A percentile compares a stretch with the other conserved stretches of the same genome.
Evolutionary conservation across 176 grass and related monocot genomes (phyloP).

Genomic region (Melocanna baccifera): DNA sequence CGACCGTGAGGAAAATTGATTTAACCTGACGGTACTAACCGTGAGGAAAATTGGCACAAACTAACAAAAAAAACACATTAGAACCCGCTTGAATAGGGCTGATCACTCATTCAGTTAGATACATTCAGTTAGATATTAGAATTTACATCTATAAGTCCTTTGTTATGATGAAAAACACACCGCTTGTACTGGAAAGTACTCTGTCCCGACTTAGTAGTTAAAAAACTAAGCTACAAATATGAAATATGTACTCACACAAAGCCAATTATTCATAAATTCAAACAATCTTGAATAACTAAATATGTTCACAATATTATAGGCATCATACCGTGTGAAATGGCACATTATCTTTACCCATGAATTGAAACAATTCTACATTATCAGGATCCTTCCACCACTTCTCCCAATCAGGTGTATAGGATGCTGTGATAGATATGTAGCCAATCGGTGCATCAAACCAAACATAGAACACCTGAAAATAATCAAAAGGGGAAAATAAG

Average conservation of each 20-base stretch:
- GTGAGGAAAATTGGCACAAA: too few species aligned
- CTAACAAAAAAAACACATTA: too few species aligned
- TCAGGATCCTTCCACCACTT: constrained; percentile 99
- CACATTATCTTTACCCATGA: constrained; percentile 99
- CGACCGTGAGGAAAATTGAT: too few species aligned
- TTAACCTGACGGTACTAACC: too few species aligned
- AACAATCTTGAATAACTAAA: constrained; percentile 5
- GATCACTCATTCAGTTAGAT: too few species aligned
- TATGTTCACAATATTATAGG: constrained; percentile 1
- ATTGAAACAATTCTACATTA: constrained; percentile 92
- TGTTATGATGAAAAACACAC: neutral
- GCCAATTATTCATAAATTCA: neutral
- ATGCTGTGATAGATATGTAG: constrained; percentile 95
- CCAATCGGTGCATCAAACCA: constrained; percentile 99
- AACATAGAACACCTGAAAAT: constrained; percentile 92
- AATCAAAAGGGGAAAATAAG: constrained; percentile 10
- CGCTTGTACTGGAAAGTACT: neutral
- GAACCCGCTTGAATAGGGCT: neutral
- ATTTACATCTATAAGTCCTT: neutral
- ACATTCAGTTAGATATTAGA: neutral
- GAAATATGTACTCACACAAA: neutral
- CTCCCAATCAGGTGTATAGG: constrained; percentile 98
- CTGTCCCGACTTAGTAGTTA: neutral
- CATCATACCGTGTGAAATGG: constrained; percentile 95
- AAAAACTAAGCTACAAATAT: neutral